A percentile compares a stretch with the other conserved stretches of the same genome.
These are phyloP conservation scores for Pseudopyricularia cyperi DNA, from an alignment of 2,329 filamentous ascomycete genomes.

Conservation along the genomic window DNA sequence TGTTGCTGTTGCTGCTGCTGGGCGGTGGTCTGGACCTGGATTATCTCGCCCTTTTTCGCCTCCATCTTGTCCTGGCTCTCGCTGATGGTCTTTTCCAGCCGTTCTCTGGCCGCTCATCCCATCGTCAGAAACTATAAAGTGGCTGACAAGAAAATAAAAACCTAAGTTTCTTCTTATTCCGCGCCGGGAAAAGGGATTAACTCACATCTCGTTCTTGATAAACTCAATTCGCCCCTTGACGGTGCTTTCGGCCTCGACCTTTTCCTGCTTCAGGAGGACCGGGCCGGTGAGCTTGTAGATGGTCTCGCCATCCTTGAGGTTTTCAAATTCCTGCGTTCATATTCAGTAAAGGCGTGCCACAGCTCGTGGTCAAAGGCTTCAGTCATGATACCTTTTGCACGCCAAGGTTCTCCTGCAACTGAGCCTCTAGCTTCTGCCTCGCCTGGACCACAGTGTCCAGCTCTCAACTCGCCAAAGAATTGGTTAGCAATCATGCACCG, in stretches of 20 bases:
- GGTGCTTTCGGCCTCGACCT: constrained; percentile 75
- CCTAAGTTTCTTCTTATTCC: constrained; percentile 15
- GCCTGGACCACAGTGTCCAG: constrained; percentile 64
- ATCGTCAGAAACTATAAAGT: background rate
- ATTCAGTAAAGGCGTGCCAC: background rate
- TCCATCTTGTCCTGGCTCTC: constrained; percentile 43
- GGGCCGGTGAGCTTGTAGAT: constrained; percentile 96
- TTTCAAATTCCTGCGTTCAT: constrained; percentile 58
- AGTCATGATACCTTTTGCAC: constrained; percentile 61
- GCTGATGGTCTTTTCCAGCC: constrained; percentile 38
- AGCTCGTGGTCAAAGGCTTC: background rate
- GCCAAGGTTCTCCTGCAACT: constrained; percentile 82
- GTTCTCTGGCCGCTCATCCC: constrained; percentile 9
- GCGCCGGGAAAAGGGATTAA: constrained; percentile 2
- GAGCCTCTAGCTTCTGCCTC: constrained; percentile 83
- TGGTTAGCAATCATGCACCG: background rate
- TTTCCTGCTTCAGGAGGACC: constrained; percentile 88
- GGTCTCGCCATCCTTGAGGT: constrained; percentile 65
- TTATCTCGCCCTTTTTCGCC: constrained; percentile 46
- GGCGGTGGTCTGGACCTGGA: constrained; percentile 37
- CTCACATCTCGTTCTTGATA: constrained; percentile 86
- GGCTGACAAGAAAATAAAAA: background rate
- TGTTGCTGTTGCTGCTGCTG: constrained; percentile 20
- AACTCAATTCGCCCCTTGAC: constrained; percentile 86
- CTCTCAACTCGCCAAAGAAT: constrained; percentile 40